These are phyloP conservation scores for Tetraselmis striata DNA, from an alignment of 139 green algal genomes.

Conservation along the genomic window DNA sequence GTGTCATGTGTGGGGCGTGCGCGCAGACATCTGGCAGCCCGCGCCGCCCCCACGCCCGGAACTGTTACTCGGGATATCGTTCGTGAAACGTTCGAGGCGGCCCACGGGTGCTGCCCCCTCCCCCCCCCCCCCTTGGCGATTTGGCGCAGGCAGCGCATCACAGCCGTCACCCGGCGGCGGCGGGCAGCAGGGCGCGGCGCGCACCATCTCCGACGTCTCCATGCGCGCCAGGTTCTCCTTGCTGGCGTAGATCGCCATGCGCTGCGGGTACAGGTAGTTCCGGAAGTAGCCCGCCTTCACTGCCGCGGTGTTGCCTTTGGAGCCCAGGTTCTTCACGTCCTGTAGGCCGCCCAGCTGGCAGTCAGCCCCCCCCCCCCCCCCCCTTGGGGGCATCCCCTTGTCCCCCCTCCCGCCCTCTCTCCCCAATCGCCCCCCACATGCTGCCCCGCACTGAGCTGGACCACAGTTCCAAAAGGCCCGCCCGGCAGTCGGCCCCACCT, in stretches of 20 bases:
- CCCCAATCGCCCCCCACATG: too few relatives aligned
- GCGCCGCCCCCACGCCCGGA: too few relatives aligned
- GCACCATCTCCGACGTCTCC: not conserved
- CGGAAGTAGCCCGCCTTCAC: not conserved
- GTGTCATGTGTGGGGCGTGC: too few relatives aligned
- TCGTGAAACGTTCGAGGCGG: too few relatives aligned
- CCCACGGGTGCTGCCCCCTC: too few relatives aligned
- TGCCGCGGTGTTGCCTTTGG: not conserved
- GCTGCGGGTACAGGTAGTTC: not conserved
- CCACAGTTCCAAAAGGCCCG: too few relatives aligned
- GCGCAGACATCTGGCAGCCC: too few relatives aligned
- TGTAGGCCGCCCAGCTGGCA: not conserved
- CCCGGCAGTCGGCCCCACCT: not conserved
- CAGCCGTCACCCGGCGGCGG: too few relatives aligned
- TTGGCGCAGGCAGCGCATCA: not conserved
- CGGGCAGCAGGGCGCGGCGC: too few relatives aligned
- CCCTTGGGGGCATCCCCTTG: not conserved
- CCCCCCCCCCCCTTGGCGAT: not conserved
- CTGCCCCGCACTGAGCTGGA: not conserved
- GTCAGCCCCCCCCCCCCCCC: not conserved
- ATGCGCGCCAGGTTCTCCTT: not conserved
- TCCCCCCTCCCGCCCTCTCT: not conserved
- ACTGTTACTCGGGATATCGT: too few relatives aligned
- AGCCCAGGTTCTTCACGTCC: not conserved
- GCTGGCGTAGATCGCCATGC: not conserved